phyloP scores from a whole-genome alignment of 2,329 filamentous ascomycete species.

The Clonostachys sp. region DNA sequence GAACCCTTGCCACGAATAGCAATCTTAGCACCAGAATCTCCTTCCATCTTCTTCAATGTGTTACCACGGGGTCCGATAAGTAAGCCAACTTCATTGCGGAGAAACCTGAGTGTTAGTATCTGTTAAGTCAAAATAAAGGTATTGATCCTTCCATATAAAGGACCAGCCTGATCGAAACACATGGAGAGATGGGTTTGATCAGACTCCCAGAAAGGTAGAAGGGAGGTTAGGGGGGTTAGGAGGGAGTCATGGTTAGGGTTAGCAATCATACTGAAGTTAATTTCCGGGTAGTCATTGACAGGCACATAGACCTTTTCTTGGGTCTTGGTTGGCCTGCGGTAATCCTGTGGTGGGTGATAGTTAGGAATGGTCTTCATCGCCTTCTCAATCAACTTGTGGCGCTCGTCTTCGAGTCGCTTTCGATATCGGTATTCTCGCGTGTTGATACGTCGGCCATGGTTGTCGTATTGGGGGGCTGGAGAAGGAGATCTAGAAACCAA shows the following conservation, averaged over 20 bases:
- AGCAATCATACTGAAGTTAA: slow-evolving; percentile 99
- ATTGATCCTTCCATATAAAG: neutral
- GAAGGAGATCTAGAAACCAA: slow-evolving; percentile 76
- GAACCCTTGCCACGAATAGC: slow-evolving; percentile 99
- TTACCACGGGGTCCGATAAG: slow-evolving; percentile 99
- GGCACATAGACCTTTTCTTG: slow-evolving; percentile 99
- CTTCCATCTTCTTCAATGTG: slow-evolving; percentile 99
- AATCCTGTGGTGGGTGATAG: slow-evolving; percentile 97
- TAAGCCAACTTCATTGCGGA: slow-evolving; percentile 91
- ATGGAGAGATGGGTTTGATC: slow-evolving; percentile 6
- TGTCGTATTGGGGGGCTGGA: slow-evolving; percentile 95
- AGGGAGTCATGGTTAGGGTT: slow-evolving; percentile 64
- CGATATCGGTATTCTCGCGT: slow-evolving; percentile 98
- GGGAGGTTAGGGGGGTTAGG: slow-evolving; percentile 65
- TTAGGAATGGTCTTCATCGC: slow-evolving; percentile 99
- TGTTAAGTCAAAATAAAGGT: slow-evolving; percentile 4
- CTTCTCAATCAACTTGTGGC: slow-evolving; percentile 97
- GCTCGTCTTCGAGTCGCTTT: slow-evolving; percentile 96
- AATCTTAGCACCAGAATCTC: slow-evolving; percentile 96
- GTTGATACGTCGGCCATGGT: slow-evolving; percentile 98
- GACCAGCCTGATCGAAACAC: slow-evolving; percentile 13
- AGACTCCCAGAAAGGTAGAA: slow-evolving; percentile 3
- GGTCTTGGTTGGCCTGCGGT: slow-evolving; percentile 97
- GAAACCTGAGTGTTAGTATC: slow-evolving; percentile 90
- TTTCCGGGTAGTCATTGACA: slow-evolving; percentile 99